Percentiles rank a stretch among this genome's conserved stretches.
Evolutionary conservation across 2,329 filamentous ascomycete species (phyloP).

Genomic region (Pseudogymnoascus sp.): DNA sequence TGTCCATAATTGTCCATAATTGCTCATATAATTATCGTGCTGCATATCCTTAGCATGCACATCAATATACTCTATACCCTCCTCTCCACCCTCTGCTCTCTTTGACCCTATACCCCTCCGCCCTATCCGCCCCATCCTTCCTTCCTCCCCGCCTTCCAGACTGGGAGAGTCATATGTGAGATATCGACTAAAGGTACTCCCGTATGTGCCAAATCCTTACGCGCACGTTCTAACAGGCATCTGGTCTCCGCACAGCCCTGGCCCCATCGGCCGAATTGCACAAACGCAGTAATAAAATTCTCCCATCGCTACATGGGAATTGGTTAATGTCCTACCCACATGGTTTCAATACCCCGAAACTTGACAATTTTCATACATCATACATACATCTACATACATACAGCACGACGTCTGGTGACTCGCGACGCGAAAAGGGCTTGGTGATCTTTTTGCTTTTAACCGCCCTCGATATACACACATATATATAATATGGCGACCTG

Average conservation of each 20-base stretch:
- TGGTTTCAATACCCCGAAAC: not conserved
- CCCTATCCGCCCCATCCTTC: not conserved
- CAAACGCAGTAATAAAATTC: not conserved
- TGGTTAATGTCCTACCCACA: not conserved
- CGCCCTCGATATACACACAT: not conserved
- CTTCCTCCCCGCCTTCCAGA: not conserved
- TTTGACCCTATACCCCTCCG: not conserved
- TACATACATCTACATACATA: not conserved
- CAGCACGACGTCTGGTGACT: not conserved
- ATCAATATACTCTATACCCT: not conserved
- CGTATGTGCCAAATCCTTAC: not conserved
- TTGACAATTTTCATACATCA: conserved; percentile 2
- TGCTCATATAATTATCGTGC: not conserved
- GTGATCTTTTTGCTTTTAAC: not conserved
- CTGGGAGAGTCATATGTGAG: not conserved
- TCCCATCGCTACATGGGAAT: not conserved
- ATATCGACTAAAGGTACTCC: not conserved
- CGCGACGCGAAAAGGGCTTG: not conserved
- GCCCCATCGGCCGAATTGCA: not conserved
- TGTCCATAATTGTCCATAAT: not conserved
- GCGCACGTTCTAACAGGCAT: not conserved
- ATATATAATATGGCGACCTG: not conserved
- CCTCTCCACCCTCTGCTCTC: not conserved
- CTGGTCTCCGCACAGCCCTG: not conserved
- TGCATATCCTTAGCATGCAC: not conserved